These are phyloP conservation scores for Coleophoma crateriformis DNA, from an alignment of 2,329 filamentous ascomycete genomes.

Conservation along the genomic window DNA sequence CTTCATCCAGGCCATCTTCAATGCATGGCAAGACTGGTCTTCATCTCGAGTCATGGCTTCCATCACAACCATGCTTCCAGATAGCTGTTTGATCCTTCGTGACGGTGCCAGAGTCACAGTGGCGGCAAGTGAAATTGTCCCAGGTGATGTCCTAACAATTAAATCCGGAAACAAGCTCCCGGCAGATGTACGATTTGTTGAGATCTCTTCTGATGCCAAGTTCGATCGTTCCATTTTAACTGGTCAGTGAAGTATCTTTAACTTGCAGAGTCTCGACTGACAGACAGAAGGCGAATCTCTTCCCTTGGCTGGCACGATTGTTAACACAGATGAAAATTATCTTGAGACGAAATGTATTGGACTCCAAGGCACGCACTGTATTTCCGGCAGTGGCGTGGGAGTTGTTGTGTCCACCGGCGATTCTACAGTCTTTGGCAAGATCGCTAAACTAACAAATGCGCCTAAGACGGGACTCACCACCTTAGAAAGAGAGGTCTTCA, in stretches of 20 bases:
- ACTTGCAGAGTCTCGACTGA: background rate
- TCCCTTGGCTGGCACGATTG: conserved; percentile 56
- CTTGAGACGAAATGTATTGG: conserved; percentile 73
- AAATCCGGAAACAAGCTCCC: conserved; percentile 70
- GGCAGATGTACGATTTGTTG: conserved; percentile 65
- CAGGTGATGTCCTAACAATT: conserved; percentile 63
- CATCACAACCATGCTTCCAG: conserved; percentile 76
- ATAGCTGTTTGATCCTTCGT: conserved; percentile 60
- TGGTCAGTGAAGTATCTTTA: conserved; percentile 32
- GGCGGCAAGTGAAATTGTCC: conserved; percentile 57
- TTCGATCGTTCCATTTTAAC: conserved; percentile 72
- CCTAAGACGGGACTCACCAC: conserved; percentile 64
- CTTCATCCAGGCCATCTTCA: conserved; percentile 63
- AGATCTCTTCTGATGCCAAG: conserved; percentile 62
- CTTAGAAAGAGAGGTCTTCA: conserved; percentile 66
- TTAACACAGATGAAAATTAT: conserved; percentile 68
- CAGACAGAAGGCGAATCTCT: conserved; percentile 50
- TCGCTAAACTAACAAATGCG: conserved; percentile 66
- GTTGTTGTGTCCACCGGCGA: conserved; percentile 70
- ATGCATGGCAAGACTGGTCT: conserved; percentile 70
- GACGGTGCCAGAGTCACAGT: conserved; percentile 46
- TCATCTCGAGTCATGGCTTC: conserved; percentile 73
- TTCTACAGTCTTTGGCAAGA: conserved; percentile 68
- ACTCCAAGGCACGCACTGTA: conserved; percentile 74
- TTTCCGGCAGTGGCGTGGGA: conserved; percentile 60